Base-by-base conservation (phyloP, 495 filamentous ascomycete genomes). In the Tetracladium setigerum region DNA sequence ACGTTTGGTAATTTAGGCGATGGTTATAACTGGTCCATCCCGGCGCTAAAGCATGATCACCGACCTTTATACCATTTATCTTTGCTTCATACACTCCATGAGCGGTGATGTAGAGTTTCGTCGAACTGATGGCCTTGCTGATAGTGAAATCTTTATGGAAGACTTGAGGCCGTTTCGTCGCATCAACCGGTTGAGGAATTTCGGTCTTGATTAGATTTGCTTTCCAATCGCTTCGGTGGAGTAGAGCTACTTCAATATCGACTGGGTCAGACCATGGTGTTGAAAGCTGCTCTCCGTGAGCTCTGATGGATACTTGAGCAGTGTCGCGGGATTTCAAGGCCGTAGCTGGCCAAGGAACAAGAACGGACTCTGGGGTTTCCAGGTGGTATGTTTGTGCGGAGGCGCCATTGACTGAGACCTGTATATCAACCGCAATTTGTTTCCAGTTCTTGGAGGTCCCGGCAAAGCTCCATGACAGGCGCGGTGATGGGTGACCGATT, bases 21-120 rank as follows among this genome's bases (percentile, higher is more conserved):
- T 74, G 64, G 0, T 64, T 61, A 49, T 77, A 80, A 24, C 67
- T 71, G 14, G 73, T 71, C 74, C 74, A 80, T 0, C 75, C 76
- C 0, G 75, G 75, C 12, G 77, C 67, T 4, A 73, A 57, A 1
- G 59, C 45, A 34, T 62, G 49, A 62, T 74, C 65, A 0, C 74
- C 74, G n/a, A 78, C 70, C 33, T 54, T 47, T 7, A 51, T 38
- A 1, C 71, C 73, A 56, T 80, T 78, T 39, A 79, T 66, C 13
- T 59, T 64, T 2, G 68, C 66, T 27, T 71, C 67, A 42, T 75
- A 79, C 13, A 78, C 35, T 2, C 77, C 77, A 22, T 72, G 54
- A 0, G 67, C 64, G 0, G 75, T 79, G 17, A 74, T 68, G 41
- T 80, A 80, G 0, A 80, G 52, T 4, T 67, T 57, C 0, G 70